Conservation (phyloP, 768 basidiomycete genomes). For the Kwoniella heveanensis region DNA sequence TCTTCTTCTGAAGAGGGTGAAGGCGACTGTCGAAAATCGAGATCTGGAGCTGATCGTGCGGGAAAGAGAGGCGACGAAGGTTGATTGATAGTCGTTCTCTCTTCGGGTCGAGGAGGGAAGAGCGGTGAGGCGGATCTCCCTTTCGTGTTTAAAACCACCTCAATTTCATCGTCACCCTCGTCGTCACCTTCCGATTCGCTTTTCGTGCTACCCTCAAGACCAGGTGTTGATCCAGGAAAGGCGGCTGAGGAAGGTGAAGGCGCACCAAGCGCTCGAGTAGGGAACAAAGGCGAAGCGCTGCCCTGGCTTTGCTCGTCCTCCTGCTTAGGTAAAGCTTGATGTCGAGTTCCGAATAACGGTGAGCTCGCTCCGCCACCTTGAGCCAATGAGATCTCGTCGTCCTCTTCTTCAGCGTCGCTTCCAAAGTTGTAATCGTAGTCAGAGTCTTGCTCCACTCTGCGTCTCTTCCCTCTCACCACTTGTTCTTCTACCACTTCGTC, state of each 20-base stretch:
- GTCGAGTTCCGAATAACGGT: constrained; percentile 17
- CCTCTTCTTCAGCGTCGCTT: not conserved
- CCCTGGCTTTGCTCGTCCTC: not conserved
- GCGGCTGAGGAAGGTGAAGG: not conserved
- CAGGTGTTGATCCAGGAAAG: not conserved
- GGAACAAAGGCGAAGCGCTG: constrained; percentile 17
- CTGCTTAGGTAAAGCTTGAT: not conserved
- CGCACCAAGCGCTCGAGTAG: constrained; percentile 7
- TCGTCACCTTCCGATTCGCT: not conserved
- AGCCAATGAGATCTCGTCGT: not conserved
- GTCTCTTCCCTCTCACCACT: constrained; percentile 13
- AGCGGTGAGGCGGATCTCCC: constrained; percentile 15
- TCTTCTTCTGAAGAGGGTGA: not conserved
- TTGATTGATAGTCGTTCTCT: not conserved
- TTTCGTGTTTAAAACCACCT: not conserved
- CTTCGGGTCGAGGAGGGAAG: constrained; percentile 10
- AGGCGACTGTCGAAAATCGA: not conserved
- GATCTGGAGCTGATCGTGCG: not conserved
- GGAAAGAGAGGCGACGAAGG: constrained; percentile 20
- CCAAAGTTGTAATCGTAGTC: not conserved
- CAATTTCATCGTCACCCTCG: not conserved
- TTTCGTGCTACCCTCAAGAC: not conserved
- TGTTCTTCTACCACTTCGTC: constrained; percentile 16
- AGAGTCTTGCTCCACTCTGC: constrained; percentile 10
- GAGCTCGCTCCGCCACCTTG: constrained; percentile 12